phyloP scores from a whole-genome alignment of 352 stramenopile species.

The Elongisporangium senticosum region DNA sequence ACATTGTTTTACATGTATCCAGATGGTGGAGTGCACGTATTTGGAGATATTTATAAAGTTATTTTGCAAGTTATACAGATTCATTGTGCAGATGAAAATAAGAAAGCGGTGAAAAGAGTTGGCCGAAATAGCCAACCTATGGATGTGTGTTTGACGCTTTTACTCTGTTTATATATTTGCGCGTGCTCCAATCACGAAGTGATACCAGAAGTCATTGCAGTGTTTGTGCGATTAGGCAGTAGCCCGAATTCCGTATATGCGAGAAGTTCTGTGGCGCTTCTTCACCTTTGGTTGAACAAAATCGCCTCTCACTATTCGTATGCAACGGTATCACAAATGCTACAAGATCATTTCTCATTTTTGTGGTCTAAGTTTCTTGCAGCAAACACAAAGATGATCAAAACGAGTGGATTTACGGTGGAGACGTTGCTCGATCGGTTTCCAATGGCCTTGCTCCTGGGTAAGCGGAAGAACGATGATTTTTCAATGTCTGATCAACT shows the following conservation, averaged over 20 bases:
- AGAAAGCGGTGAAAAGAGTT: conserved; percentile 4
- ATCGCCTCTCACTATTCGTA: conserved; percentile 54
- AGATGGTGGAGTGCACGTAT: conserved; percentile 51
- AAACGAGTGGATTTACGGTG: conserved; percentile 4
- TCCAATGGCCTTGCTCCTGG: conserved; percentile 15
- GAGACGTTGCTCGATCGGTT: conserved; percentile 28
- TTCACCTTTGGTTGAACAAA: conserved; percentile 37
- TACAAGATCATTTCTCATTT: conserved; percentile 63
- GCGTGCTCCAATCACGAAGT: conserved; percentile 55
- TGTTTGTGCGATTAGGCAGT: conserved; percentile 44
- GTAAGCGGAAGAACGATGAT: neutral
- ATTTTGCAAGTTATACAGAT: conserved; percentile 24
- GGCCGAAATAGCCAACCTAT: conserved; percentile 11
- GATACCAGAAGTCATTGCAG: conserved; percentile 41
- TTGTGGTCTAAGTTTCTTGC: conserved; percentile 43
- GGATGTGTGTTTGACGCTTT: conserved; percentile 37
- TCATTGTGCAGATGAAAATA: conserved; percentile 1
- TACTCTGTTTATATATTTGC: conserved; percentile 58
- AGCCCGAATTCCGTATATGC: conserved; percentile 30
- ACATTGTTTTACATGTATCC: conserved; percentile 81
- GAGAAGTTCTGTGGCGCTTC: conserved; percentile 19
- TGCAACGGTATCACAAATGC: conserved; percentile 21
- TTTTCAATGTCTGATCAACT: neutral
- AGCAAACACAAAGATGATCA: conserved; percentile 12
- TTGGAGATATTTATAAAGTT: conserved; percentile 42